Percentiles rank a stretch among this genome's conserved stretches.
phyloP scores from a whole-genome alignment of 768 basidiomycete genomes.

The Gymnopilus dilepis region DNA sequence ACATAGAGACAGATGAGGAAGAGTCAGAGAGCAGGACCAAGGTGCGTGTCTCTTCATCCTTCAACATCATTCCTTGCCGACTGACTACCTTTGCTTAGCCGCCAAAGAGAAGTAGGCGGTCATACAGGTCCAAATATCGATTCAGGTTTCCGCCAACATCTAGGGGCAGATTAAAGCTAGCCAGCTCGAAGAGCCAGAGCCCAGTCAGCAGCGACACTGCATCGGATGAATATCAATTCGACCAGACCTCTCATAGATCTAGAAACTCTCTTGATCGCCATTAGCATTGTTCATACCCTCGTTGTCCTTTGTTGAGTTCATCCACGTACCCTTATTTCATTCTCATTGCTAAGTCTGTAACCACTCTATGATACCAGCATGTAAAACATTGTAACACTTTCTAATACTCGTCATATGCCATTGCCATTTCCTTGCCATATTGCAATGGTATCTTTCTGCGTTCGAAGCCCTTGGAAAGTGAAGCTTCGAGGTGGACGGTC shows the following conservation, averaged over 20 bases:
- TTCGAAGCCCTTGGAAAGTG: background rate
- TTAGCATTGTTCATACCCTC: background rate
- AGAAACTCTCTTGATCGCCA: background rate
- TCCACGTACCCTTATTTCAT: too few species aligned
- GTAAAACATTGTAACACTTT: background rate
- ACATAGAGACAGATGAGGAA: background rate
- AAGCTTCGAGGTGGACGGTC: background rate
- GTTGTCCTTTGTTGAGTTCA: too few species aligned
- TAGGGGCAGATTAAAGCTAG: background rate
- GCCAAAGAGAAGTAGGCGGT: background rate
- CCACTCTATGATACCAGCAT: background rate
- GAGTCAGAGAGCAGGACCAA: background rate
- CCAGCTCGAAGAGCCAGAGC: background rate
- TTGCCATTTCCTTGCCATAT: background rate
- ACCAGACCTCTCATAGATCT: background rate
- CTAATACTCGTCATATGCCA: background rate
- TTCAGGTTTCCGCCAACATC: background rate
- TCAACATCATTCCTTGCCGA: background rate
- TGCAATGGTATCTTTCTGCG: background rate
- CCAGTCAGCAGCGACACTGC: background rate
- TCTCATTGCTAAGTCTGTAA: background rate
- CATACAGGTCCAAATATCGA: background rate
- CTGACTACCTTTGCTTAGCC: too few species aligned
- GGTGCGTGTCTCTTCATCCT: background rate
- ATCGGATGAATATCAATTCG: background rate